A percentile compares a stretch with the other conserved stretches of the same genome.
Conservation (phyloP, 2,329 filamentous ascomycete species). For the Arachnopeziza araneosa region DNA sequence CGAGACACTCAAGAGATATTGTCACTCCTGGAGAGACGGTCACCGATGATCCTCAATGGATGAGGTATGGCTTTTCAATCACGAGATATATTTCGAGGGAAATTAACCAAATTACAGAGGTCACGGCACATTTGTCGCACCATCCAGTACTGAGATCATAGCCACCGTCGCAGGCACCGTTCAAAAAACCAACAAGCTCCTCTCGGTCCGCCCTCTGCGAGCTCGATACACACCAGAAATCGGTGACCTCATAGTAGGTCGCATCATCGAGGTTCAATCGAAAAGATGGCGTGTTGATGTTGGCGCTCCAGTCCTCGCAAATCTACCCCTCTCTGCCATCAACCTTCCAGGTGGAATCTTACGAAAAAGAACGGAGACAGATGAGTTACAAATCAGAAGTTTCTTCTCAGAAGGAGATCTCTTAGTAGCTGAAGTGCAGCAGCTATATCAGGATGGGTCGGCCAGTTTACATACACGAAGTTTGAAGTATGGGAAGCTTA, state of each 20-base stretch:
- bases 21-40: conserved; percentile 87
- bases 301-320: conserved; percentile 77
- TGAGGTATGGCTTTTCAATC: conserved; percentile 53
- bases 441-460: conserved; percentile 76
- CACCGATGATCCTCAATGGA: conserved; percentile 92
- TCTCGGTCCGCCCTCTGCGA: conserved; percentile 83
- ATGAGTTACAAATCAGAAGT: conserved; percentile 94
- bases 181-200: conserved; percentile 91
- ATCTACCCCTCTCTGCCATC: conserved; percentile 80
- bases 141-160: conserved; percentile 62
- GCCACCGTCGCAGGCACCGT: conserved; percentile 88
- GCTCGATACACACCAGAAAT: conserved; percentile 95
- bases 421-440: conserved; percentile 91
- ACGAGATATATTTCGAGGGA: neutral
- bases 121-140: conserved; percentile 79
- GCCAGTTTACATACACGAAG: conserved; percentile 85
- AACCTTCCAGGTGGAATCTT: conserved; percentile 93
- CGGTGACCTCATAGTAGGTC: conserved; percentile 87
- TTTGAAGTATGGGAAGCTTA: conserved; percentile 89
- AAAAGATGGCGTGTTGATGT: conserved; percentile 95
- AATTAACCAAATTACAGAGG: conserved; percentile 50
- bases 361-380: conserved; percentile 85
- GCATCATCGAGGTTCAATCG: conserved; percentile 91
- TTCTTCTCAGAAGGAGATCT: conserved; percentile 96
- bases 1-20: conserved; percentile 45